Evolutionary conservation across 2,329 filamentous ascomycete genomes (phyloP).

Genomic region (Cordyceps pruinosa): DNA sequence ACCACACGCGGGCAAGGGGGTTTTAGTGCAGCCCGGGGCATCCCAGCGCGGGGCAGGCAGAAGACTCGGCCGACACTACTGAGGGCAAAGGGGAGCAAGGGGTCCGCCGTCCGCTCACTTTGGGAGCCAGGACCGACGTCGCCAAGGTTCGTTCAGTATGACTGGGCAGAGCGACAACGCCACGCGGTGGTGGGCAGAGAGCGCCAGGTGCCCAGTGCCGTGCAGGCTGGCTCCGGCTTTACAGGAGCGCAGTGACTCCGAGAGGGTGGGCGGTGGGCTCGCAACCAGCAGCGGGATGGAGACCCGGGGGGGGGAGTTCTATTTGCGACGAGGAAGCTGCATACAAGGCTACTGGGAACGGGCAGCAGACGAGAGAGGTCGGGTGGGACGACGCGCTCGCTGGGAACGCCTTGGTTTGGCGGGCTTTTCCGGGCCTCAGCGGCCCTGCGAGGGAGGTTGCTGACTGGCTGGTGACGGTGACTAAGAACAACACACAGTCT

Average conservation of each 20-base stretch:
- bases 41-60: neutral
- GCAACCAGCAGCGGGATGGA: neutral
- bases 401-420: neutral
- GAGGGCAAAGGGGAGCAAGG: neutral
- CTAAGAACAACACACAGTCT: neutral
- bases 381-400: neutral
- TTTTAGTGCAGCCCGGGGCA: slow-evolving; percentile 1
- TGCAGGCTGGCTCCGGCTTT: neutral
- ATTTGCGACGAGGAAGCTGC: neutral
- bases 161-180: neutral
- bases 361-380: neutral
- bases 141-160: slow-evolving; percentile 7
- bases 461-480: slow-evolving; percentile 1
- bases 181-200: neutral
- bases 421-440: neutral
- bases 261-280: neutral
- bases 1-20: neutral
- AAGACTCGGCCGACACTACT: slow-evolving; percentile 9
- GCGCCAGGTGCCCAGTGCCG: neutral
- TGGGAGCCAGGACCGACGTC: neutral
- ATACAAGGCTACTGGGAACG: neutral
- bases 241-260: neutral
- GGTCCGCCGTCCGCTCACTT: neutral
- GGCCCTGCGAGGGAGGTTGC: too few species aligned
- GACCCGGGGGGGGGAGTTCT: neutral